phyloP scores from a whole-genome alignment of 2,329 filamentous ascomycete genomes.

The Alternaria conjuncta region DNA sequence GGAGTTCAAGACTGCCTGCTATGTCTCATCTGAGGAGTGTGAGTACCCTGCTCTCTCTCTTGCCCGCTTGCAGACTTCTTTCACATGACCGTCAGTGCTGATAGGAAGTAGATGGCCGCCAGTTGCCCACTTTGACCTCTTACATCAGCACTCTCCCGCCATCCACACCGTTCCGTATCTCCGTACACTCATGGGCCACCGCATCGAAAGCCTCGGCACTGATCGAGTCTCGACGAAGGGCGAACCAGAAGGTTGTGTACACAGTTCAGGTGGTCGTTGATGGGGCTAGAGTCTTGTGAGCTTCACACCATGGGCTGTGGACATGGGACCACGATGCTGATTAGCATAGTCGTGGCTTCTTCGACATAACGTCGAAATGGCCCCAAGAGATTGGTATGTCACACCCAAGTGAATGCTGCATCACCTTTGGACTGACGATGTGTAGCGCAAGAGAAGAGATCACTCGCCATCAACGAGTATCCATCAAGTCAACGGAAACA shows the following conservation, averaged over 20 bases:
- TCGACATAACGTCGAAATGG: slow-evolving; percentile 34
- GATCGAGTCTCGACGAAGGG: slow-evolving; percentile 34
- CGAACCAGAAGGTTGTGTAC: slow-evolving; percentile 36
- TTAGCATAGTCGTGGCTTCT: slow-evolving; percentile 32
- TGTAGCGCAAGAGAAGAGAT: slow-evolving; percentile 36
- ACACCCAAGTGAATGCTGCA: too few species aligned
- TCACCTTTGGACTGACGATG: background rate
- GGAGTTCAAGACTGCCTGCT: slow-evolving; percentile 82
- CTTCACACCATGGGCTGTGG: background rate
- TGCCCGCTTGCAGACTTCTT: background rate
- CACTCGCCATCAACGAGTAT: slow-evolving; percentile 45
- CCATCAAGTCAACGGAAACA: slow-evolving; percentile 59
- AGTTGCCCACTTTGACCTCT: slow-evolving; percentile 40
- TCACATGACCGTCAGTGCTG: background rate
- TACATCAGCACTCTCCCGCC: slow-evolving; percentile 36
- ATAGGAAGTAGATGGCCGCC: slow-evolving; percentile 31
- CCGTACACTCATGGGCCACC: slow-evolving; percentile 43
- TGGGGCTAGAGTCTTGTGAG: slow-evolving; percentile 40
- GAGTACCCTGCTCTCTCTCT: slow-evolving; percentile 14
- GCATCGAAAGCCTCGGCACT: slow-evolving; percentile 32
- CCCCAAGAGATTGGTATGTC: slow-evolving; percentile 42
- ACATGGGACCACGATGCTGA: slow-evolving; percentile 32
- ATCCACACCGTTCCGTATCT: slow-evolving; percentile 42
- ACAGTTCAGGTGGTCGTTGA: slow-evolving; percentile 39
- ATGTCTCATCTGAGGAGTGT: slow-evolving; percentile 63